Evolutionary conservation across 2,329 filamentous ascomycete species (phyloP), one percentile per base, ranked within the genome.

Genomic region (Cladosporium sp.): DNA sequence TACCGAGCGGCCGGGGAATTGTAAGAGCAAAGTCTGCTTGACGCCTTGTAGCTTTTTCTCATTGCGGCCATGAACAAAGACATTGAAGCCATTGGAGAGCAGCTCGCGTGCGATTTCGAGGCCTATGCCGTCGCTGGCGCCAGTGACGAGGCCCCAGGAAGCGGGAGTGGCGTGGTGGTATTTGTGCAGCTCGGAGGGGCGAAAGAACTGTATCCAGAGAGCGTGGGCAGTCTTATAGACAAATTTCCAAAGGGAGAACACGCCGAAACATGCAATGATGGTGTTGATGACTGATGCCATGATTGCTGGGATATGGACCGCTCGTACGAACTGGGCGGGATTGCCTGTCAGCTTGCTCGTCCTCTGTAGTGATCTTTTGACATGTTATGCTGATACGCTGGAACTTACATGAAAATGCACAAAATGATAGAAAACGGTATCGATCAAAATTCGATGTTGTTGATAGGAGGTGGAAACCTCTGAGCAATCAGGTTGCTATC

Each of bases 21-120:
- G 52, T 0, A 57, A 13, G 1, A 61, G 54, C 0, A 83, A 69
- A 20, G 70, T 62, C 1, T 60, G 47, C n/a, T 67, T 61, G n/a
- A 78, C 65, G 1, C 50, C 50, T 2, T 69, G 59, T 3, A 83
- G 69, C 56, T 81, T 82, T 3, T 64, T 54, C 2, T 57, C 54
- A 52, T 79, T 79, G 30, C 78, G 74, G n/a, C 80, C 79, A 54
- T 83, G 80, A 7, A 83, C 60, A 13, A 82, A 68, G 29, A 84
- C 69, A 57, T 80, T 78, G 71, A 82, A 82, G 41, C 78, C 77
- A 12, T 64, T 66, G 0, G 56, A 52, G 15, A 74, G 74, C n/a
- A 84, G 74, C 57, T 79, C 75, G 49, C 73, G 63, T 3, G 73
- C 72, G 52, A 82, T 74, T 0, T 66, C 73, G 22, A 67, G 66